Conservation (phyloP, 805 yeast species). For the Blastobotrys mokoenaii region DNA sequence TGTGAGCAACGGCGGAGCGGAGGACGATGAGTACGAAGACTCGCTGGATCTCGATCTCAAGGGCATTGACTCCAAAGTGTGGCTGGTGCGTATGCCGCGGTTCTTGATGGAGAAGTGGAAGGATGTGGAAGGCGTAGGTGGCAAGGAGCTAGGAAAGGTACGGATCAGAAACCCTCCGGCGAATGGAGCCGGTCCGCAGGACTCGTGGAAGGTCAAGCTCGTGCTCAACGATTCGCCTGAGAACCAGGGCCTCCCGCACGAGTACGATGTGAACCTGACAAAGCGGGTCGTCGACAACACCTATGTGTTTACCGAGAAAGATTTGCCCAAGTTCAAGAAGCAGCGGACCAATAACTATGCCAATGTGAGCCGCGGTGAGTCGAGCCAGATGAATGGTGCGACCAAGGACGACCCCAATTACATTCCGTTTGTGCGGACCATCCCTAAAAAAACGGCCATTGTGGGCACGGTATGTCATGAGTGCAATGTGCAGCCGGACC, state of each 20-base stretch:
- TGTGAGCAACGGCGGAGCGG: constrained; percentile 25
- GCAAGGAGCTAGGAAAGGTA: constrained; percentile 70
- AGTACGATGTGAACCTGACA: constrained; percentile 70
- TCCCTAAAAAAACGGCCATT: constrained; percentile 79
- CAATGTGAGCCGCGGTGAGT: not conserved
- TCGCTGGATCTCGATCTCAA: constrained; percentile 68
- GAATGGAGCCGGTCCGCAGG: constrained; percentile 13
- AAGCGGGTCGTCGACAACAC: constrained; percentile 79
- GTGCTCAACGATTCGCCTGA: constrained; percentile 32
- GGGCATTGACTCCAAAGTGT: constrained; percentile 60
- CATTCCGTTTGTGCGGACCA: constrained; percentile 78
- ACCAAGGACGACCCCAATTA: constrained; percentile 30
- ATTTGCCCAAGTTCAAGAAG: constrained; percentile 40
- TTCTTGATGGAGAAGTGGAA: constrained; percentile 79
- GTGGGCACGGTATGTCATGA: constrained; percentile 89
- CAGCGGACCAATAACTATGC: constrained; percentile 14
- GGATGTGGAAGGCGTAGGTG: constrained; percentile 50
- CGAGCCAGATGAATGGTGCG: not conserved
- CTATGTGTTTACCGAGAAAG: constrained; percentile 81
- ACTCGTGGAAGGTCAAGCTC: constrained; percentile 28
- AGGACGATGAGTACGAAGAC: constrained; percentile 46
- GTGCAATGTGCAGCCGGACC: constrained; percentile 78
- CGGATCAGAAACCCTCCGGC: constrained; percentile 40
- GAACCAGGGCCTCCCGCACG: constrained; percentile 61
- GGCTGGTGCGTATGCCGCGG: constrained; percentile 89